Evolutionary conservation across 1,284 basidiomycete genomes (phyloP).

Genomic region (Pseudozyma thailandica): DNA sequence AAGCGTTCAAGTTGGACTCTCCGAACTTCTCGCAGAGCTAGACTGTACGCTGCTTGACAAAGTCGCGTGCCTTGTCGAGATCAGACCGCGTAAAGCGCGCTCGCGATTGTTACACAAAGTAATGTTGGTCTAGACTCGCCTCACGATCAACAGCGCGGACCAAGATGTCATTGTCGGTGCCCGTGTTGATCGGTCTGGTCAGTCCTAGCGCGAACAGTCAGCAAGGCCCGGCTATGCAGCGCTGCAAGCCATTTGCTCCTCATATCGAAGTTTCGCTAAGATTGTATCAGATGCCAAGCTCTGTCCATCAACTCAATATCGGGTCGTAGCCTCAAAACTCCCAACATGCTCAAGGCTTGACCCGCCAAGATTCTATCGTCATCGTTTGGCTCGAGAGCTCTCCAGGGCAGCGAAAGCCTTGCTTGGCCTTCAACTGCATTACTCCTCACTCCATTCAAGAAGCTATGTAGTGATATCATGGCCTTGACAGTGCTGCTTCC

Average conservation of each 20-base stretch:
- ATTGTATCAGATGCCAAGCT: background rate
- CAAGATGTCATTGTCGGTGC: background rate
- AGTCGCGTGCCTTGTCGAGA: background rate
- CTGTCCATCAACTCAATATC: background rate
- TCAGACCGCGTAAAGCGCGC: constrained; percentile 7
- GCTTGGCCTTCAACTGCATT: no score
- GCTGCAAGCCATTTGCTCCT: background rate
- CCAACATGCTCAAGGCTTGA: no score
- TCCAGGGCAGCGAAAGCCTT: no score
- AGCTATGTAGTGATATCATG: no score
- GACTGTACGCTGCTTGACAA: background rate
- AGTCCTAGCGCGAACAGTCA: background rate
- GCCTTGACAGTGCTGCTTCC: no score
- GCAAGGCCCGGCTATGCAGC: background rate
- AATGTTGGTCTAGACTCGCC: background rate
- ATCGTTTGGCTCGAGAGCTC: no score
- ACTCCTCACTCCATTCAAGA: no score
- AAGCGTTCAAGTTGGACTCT: no score
- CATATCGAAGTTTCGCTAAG: background rate
- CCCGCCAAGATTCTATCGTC: no score
- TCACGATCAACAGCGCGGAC: background rate
- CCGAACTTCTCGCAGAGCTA: background rate
- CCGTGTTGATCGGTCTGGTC: constrained; percentile 1
- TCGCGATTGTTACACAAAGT: no score
- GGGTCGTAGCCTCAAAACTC: no score